Conservation (phyloP, 768 basidiomycete genomes). For the Mycena galericulata region DNA sequence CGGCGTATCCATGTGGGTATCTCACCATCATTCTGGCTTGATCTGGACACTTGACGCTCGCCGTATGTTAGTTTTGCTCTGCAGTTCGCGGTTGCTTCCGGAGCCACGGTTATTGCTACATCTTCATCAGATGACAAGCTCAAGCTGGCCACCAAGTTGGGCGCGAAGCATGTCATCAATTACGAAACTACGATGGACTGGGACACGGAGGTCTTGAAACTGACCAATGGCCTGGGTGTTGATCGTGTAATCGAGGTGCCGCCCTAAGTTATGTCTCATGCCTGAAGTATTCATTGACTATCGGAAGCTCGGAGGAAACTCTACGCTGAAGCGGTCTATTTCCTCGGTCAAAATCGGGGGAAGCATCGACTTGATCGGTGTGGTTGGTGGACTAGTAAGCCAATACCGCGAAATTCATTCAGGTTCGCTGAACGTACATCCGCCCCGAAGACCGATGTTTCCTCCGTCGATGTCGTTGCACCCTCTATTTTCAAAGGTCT, state of each 20-base stretch:
- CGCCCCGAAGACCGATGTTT: constrained; percentile 37
- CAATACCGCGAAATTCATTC: neutral
- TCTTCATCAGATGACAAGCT: constrained; percentile 65
- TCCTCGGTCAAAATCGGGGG: constrained; percentile 45
- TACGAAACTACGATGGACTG: constrained; percentile 62
- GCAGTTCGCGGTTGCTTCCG: constrained; percentile 62
- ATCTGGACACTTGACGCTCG: neutral
- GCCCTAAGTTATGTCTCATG: too few species aligned
- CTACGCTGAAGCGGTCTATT: constrained; percentile 50
- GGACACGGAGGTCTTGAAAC: constrained; percentile 57
- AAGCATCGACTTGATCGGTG: constrained; percentile 50
- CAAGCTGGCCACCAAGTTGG: constrained; percentile 52
- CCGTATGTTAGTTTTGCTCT: constrained; percentile 52
- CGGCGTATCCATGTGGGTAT: constrained; percentile 55
- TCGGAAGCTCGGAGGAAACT: constrained; percentile 57
- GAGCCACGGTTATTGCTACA: constrained; percentile 63
- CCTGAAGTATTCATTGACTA: too few species aligned
- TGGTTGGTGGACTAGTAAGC: constrained; percentile 43
- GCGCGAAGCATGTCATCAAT: constrained; percentile 61
- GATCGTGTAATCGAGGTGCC: constrained; percentile 40
- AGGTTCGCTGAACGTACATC: neutral
- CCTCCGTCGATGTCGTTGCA: constrained; percentile 43
- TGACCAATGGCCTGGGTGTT: constrained; percentile 41
- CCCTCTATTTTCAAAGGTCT: constrained; percentile 46
- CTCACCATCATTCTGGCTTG: neutral